These are phyloP conservation scores for Ganoderma meredithae DNA, from an alignment of 1,284 basidiomycete species.

Conservation along the genomic window DNA sequence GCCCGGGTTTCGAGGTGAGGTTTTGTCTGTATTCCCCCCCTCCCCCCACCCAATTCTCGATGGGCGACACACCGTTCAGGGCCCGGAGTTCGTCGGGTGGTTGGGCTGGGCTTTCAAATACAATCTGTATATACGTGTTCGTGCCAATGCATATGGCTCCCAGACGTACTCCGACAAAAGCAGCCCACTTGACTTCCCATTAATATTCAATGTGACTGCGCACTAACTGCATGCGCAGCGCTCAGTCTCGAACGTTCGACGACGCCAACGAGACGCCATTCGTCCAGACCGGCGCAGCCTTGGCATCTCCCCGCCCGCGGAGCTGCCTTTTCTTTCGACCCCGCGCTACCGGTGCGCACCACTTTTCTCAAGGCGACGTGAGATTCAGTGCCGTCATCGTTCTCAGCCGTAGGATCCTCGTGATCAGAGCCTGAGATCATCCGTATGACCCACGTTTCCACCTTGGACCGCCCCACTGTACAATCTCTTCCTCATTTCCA, in stretches of 20 bases:
- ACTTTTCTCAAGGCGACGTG: neutral
- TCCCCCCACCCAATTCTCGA: neutral
- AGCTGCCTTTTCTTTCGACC: conserved; percentile 4
- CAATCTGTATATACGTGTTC: neutral
- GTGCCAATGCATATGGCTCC: neutral
- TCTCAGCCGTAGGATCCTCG: no score
- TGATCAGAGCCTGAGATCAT: no score
- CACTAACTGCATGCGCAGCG: neutral
- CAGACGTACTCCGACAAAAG: neutral
- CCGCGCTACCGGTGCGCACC: neutral
- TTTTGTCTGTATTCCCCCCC: neutral
- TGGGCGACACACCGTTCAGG: neutral
- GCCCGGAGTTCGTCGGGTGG: neutral
- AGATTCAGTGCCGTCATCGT: neutral
- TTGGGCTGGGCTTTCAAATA: neutral
- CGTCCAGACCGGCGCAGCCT: conserved; percentile 30
- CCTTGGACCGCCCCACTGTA: no score
- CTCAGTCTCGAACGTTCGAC: neutral
- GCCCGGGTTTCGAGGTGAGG: neutral
- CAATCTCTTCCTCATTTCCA: no score
- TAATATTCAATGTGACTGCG: neutral
- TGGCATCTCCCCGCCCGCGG: conserved; percentile 27
- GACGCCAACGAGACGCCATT: neutral
- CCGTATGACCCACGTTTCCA: no score
- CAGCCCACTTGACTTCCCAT: no score